Evolutionary conservation across 2,329 filamentous ascomycete genomes (phyloP).

Genomic region (Eutypa lata): DNA sequence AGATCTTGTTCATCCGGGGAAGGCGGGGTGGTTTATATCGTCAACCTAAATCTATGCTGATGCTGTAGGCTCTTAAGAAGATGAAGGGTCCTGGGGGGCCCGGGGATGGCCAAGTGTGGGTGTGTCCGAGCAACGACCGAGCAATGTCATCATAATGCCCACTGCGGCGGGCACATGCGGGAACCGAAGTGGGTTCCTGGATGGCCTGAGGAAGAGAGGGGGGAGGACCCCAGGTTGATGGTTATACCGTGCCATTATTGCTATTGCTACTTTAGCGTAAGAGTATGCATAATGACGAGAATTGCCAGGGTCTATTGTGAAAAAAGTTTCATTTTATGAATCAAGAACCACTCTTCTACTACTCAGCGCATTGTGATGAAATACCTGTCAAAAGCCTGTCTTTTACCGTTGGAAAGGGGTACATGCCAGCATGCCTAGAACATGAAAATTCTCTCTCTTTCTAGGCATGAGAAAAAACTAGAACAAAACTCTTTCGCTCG

Average conservation of each 20-base stretch:
- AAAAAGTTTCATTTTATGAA: too few relatives aligned
- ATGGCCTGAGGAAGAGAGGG: background rate
- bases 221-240: background rate
- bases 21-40: background rate
- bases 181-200: background rate
- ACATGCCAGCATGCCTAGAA: background rate
- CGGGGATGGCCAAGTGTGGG: background rate
- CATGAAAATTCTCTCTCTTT: background rate
- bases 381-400: too few relatives aligned
- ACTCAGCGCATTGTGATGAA: too few relatives aligned
- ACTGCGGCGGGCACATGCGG: background rate
- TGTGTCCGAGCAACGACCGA: slow-evolving; percentile 7
- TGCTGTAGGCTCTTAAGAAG: background rate
- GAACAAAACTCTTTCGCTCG: too few relatives aligned
- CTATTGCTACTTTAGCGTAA: background rate
- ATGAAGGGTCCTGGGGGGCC: slow-evolving; percentile 5
- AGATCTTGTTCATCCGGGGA: slow-evolving; percentile 1
- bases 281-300: background rate
- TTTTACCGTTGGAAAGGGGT: background rate
- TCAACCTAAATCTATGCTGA: background rate
- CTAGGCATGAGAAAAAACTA: background rate
- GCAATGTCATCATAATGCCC: slow-evolving; percentile 5
- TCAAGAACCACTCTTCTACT: too few relatives aligned
- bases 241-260: background rate
- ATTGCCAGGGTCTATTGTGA: too few relatives aligned